Evolutionary conservation across 169 alveolate species (phyloP), one percentile per base, ranked within the genome.

Genomic region (Eimeria falciformis): DNA sequence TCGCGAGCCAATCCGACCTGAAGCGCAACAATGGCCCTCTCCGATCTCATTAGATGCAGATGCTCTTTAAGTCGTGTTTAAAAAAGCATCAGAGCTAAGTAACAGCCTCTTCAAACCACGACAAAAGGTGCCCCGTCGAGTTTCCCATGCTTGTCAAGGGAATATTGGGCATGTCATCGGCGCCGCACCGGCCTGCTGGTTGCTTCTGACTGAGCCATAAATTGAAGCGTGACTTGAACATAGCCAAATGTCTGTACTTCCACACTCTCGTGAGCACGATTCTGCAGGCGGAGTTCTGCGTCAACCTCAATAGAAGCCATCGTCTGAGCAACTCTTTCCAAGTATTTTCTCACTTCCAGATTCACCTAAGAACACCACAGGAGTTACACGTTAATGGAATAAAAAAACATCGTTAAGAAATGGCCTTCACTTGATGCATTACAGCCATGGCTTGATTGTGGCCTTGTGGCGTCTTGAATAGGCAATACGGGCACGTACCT

Each of bases 191-290:
- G 97, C 69, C 95, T 97, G 91, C 97, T 92, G 37, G 96, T 95
- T 9, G 99, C 98, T 91, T 97, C 98, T 5, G 97, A 92, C 91
- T 97, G 99, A 4, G 98, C 96, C 82, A 97, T 73, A 75, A 97
- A 96, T 94, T 97, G 98, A n/a, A 97, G 96, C 23, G 98, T 96
- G 29, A 96, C 95, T 43, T 96, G 98, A 53, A 97, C 95, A 84
- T 84, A 95, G 45, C 99, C 99, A 27, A 95, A 95, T 86, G 96
- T 95, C 53, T 50, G 40, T 29, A 83, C 73, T 27, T 92, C 93
- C 27, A 82, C 62, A 46, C 45, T 37, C 62, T 75, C 91, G 1
- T 47, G 75, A 21, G 90, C 75, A 29, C 96, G 92, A 91, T 96
- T 96, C 71, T 95, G 91, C 68, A 97, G 94, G 43, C 96, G 96